phyloP scores from a whole-genome alignment of 208 protist genomes.

The Plasmodiophora brassicae region DNA sequence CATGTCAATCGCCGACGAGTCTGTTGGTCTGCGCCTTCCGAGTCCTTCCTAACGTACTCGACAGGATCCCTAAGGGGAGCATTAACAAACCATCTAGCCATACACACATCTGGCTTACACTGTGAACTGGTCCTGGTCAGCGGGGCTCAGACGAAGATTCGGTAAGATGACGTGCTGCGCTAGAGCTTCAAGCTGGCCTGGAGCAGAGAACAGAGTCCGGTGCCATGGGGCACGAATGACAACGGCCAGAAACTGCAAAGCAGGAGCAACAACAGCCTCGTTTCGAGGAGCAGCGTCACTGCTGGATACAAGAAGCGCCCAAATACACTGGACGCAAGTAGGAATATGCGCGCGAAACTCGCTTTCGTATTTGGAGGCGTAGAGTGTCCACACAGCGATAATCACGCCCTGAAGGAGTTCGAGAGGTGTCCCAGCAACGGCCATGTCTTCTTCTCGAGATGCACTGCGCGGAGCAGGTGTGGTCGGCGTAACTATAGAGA shows the following conservation, averaged over 20 bases:
- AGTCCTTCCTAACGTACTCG: conserved; percentile 89
- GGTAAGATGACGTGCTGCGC: conserved; percentile 32
- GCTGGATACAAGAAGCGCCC: neutral
- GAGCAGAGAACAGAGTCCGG: neutral
- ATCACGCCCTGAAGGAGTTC: conserved; percentile 8
- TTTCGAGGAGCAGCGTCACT: neutral
- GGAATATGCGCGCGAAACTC: too few relatives aligned
- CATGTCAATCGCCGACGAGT: conserved; percentile 74
- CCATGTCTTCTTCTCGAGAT: neutral
- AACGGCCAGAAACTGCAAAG: conserved; percentile 24
- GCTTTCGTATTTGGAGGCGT: too few relatives aligned
- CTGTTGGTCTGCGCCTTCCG: conserved; percentile 87
- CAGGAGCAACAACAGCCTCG: conserved; percentile 12
- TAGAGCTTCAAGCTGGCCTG: neutral
- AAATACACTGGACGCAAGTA: neutral
- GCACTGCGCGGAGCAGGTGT: neutral
- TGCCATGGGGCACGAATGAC: conserved; percentile 19
- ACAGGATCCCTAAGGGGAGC: too few relatives aligned
- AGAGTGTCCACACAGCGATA: too few relatives aligned
- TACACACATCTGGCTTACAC: too few relatives aligned
- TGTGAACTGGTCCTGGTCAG: too few relatives aligned
- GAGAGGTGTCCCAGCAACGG: neutral
- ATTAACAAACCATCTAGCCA: too few relatives aligned
- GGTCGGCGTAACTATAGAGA: neutral
- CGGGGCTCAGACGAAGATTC: too few relatives aligned